A percentile compares a stretch with the other conserved stretches of the same genome.
Conservation (phyloP, 2,329 filamentous ascomycete species). For the Aspergillus fructus region DNA sequence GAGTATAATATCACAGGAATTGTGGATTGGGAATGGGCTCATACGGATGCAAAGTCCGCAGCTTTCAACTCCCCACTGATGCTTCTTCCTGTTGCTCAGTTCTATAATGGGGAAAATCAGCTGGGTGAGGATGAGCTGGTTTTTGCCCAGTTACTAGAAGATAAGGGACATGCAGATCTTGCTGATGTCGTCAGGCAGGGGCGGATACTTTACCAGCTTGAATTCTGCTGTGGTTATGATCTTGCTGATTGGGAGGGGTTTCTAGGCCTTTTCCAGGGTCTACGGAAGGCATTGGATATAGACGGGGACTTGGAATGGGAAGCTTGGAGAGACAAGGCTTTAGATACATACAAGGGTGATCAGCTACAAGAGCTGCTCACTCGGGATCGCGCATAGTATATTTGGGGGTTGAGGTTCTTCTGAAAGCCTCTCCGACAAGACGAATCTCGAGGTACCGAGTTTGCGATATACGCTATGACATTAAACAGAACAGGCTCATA, state of each 20-base stretch:
- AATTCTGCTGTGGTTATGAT: slow-evolving; percentile 46
- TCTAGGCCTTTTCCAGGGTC: slow-evolving; percentile 42
- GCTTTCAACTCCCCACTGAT: slow-evolving; percentile 47
- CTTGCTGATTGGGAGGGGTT: slow-evolving; percentile 46
- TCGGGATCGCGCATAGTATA: neutral
- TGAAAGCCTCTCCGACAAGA: too few relatives aligned
- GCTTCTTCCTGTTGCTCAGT: slow-evolving; percentile 42
- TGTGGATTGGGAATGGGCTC: slow-evolving; percentile 49
- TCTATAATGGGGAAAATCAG: slow-evolving; percentile 38
- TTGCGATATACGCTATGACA: too few relatives aligned
- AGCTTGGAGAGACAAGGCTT: slow-evolving; percentile 37
- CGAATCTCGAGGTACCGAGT: too few relatives aligned
- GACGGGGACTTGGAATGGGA: slow-evolving; percentile 40
- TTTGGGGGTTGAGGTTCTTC: too few relatives aligned
- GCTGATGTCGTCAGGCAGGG: slow-evolving; percentile 40
- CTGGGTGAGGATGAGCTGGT: slow-evolving; percentile 40
- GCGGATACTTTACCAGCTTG: slow-evolving; percentile 40
- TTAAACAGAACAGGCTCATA: too few relatives aligned
- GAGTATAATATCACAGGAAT: slow-evolving; percentile 50
- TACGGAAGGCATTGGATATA: slow-evolving; percentile 35
- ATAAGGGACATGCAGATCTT: slow-evolving; percentile 38
- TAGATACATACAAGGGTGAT: slow-evolving; percentile 33
- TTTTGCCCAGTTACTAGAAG: slow-evolving; percentile 36
- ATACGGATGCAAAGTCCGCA: slow-evolving; percentile 31
- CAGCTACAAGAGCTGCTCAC: slow-evolving; percentile 3